These are phyloP conservation scores for Melastoma candidum DNA, from an alignment of 441 rosid species.

Conservation along the genomic window DNA sequence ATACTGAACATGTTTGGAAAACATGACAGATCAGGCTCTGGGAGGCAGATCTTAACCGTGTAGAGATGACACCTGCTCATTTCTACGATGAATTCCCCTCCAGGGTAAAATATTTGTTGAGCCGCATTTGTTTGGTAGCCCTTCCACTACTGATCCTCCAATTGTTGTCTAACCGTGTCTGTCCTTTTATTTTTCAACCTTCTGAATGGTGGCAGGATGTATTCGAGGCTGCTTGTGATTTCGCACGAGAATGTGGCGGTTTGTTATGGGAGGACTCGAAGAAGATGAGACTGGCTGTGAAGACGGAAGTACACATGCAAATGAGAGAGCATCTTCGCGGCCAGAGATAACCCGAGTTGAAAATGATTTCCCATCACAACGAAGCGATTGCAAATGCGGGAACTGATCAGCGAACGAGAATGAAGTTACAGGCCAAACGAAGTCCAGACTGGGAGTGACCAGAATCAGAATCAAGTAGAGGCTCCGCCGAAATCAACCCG, in stretches of 20 bases:
- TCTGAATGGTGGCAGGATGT: slow-evolving; percentile 38
- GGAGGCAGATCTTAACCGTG: slow-evolving; percentile 91
- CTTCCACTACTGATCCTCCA: slow-evolving; percentile 1
- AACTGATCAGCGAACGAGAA: no score
- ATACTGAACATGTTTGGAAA: no score
- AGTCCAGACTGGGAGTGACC: no score
- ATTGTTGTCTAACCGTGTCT: background rate
- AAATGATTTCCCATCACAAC: no score
- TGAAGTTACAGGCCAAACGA: no score
- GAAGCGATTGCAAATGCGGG: no score
- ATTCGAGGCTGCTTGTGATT: slow-evolving; percentile 66
- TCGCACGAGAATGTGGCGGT: slow-evolving; percentile 55
- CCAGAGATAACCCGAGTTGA: slow-evolving; percentile 19
- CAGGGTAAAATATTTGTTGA: slow-evolving; percentile 30
- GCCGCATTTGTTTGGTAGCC: background rate
- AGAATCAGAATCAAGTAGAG: no score
- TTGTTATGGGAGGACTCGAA: slow-evolving; percentile 85
- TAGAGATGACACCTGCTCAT: slow-evolving; percentile 72
- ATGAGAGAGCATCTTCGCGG: slow-evolving; percentile 68
- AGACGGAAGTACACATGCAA: slow-evolving; percentile 62
- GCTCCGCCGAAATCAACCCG: no score
- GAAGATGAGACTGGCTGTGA: slow-evolving; percentile 65
- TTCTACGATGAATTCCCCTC: slow-evolving; percentile 85
- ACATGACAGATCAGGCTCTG: slow-evolving; percentile 71
- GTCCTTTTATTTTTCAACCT: background rate